Evolutionary conservation across 371 early-diverging fungal species (phyloP).

Genomic region (Smittium culicis): DNA sequence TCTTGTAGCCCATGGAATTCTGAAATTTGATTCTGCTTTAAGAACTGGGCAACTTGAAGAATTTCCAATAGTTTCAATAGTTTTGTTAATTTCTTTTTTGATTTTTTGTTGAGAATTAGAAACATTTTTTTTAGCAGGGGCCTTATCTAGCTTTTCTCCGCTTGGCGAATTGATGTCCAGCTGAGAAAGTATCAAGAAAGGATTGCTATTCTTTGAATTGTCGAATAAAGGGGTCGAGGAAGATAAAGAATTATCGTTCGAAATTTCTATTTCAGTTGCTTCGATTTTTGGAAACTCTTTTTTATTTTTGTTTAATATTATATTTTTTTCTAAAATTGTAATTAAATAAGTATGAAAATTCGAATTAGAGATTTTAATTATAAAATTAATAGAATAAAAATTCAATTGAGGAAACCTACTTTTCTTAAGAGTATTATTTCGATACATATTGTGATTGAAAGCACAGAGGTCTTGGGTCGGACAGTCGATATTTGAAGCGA

Average conservation of each 20-base stretch:
- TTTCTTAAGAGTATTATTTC: not conserved
- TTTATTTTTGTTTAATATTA: not conserved
- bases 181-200: not conserved
- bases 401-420: not conserved
- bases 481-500: not conserved
- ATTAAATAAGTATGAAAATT: not conserved
- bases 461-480: not conserved
- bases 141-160: not conserved
- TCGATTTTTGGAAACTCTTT: not conserved
- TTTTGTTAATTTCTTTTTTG: not conserved
- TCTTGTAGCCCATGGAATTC: constrained; percentile 4
- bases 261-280: not conserved
- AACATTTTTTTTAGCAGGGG: too few relatives aligned
- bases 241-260: too few relatives aligned
- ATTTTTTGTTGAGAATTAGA: not conserved
- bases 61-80: not conserved
- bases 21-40: not conserved
- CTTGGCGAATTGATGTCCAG: not conserved
- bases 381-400: not conserved
- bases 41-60: not conserved
- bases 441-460: not conserved
- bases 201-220: not conserved
- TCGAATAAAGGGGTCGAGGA: not conserved
- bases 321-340: not conserved
- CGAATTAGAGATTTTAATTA: not conserved